Conservation (phyloP, 2,329 filamentous ascomycete genomes). For the Endocalyx cinctus region DNA sequence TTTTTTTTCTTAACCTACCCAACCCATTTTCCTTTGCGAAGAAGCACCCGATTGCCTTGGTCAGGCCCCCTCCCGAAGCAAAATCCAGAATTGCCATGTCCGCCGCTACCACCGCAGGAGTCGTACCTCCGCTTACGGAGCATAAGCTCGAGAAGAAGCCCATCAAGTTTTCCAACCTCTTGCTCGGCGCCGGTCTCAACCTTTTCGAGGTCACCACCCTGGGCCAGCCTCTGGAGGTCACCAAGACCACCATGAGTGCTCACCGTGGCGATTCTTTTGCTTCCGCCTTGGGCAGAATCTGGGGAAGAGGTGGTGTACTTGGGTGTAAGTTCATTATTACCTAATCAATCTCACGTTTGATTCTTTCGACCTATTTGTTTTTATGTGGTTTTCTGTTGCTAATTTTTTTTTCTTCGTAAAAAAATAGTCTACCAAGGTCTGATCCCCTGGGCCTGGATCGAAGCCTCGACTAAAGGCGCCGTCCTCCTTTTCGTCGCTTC, state of each 20-base stretch:
- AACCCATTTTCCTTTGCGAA: conserved; percentile 48
- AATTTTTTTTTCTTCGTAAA: no score
- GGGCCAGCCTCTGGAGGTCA: conserved; percentile 86
- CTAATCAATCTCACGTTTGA: no score
- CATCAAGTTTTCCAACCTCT: conserved; percentile 98
- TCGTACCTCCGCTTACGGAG: conserved; percentile 42
- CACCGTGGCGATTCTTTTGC: conserved; percentile 86
- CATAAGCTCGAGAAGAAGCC: conserved; percentile 91
- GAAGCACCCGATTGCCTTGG: conserved; percentile 95
- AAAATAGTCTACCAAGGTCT: conserved; percentile 98
- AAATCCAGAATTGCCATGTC: conserved; percentile 58
- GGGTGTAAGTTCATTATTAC: conserved; percentile 97
- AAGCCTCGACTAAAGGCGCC: conserved; percentile 98
- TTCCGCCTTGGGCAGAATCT: conserved; percentile 78
- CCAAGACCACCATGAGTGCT: conserved; percentile 99
- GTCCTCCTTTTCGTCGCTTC: conserved; percentile 98
- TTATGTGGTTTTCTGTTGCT: no score
- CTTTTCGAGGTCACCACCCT: conserved; percentile 76
- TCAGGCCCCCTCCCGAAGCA: conserved; percentile 73
- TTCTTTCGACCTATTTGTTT: no score
- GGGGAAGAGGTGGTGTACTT: conserved; percentile 86
- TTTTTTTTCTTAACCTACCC: not conserved
- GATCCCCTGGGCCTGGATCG: conserved; percentile 99
- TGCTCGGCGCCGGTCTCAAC: conserved; percentile 90
- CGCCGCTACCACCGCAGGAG: conserved; percentile 47